phyloP scores from a whole-genome alignment of 768 basidiomycete species.

The Rhodotorula toruloides region DNA sequence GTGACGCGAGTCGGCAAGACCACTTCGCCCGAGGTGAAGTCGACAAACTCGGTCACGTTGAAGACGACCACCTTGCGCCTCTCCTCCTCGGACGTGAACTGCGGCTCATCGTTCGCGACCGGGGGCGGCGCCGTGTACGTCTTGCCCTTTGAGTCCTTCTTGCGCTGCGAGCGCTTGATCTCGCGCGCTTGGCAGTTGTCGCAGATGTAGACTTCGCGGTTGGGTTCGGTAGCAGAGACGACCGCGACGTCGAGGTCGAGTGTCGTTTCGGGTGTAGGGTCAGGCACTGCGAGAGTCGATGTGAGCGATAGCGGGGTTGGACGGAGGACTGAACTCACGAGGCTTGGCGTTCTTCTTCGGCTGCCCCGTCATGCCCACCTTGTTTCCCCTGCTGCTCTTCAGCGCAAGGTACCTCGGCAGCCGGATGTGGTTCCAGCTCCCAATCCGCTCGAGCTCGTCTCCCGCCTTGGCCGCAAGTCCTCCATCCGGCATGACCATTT shows the following conservation, averaged over 20 bases:
- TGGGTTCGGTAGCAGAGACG: constrained; percentile 73
- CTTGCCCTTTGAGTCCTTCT: constrained; percentile 56
- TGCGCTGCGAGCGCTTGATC: constrained; percentile 83
- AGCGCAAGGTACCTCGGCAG: constrained; percentile 76
- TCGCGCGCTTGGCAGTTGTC: constrained; percentile 84
- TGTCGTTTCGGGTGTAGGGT: constrained; percentile 59
- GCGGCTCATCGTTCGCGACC: constrained; percentile 55
- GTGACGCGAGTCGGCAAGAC: constrained; percentile 91
- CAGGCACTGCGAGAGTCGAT: neutral
- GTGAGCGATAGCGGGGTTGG: neutral
- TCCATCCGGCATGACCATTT: constrained; percentile 19
- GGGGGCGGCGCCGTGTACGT: constrained; percentile 38
- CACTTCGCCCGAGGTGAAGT: constrained; percentile 79
- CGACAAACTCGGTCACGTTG: constrained; percentile 83
- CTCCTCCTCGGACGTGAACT: constrained; percentile 50
- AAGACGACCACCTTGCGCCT: constrained; percentile 74
- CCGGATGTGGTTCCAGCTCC: constrained; percentile 83
- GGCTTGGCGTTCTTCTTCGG: constrained; percentile 64
- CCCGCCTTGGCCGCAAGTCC: constrained; percentile 21
- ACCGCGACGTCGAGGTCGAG: constrained; percentile 68
- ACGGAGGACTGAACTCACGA: neutral
- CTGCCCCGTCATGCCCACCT: too few species aligned
- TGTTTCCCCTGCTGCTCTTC: too few species aligned
- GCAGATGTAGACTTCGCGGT: constrained; percentile 71
- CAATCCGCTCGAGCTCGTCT: constrained; percentile 50